phyloP scores from a whole-genome alignment of 2,329 filamentous ascomycete genomes.

The Coleophoma crateriformis region DNA sequence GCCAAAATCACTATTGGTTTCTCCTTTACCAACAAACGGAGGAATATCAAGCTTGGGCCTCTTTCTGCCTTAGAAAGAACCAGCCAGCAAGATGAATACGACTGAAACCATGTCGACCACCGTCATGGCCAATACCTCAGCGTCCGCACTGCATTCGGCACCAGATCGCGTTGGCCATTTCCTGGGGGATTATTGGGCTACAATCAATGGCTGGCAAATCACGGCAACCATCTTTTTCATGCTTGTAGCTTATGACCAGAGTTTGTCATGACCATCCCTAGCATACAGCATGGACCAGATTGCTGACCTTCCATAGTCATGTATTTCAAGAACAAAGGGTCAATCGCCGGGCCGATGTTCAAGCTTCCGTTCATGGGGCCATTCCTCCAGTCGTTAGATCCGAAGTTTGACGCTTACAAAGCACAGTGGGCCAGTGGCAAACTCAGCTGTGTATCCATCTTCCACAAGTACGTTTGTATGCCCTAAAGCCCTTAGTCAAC shows the following conservation, averaged over 20 bases:
- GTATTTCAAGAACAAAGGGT: constrained; percentile 56
- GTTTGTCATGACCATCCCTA: constrained; percentile 12
- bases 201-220: constrained; percentile 22
- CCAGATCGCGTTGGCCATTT: neutral
- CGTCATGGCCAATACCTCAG: neutral
- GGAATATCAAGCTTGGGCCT: no score
- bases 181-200: neutral
- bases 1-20: no score
- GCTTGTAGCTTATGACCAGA: constrained; percentile 35
- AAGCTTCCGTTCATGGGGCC: constrained; percentile 69
- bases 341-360: constrained; percentile 56
- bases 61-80: no score
- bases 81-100: neutral
- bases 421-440: constrained; percentile 75
- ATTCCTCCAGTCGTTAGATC: constrained; percentile 69
- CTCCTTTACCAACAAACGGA: no score
- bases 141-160: neutral
- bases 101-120: neutral
- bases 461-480: constrained; percentile 61
- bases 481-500: neutral
- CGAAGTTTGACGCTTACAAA: constrained; percentile 68
- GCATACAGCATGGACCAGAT: neutral
- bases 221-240: constrained; percentile 26
- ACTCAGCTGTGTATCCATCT: constrained; percentile 76
- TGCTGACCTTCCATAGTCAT: constrained; percentile 35